A percentile compares a stretch with the other conserved stretches of the same genome.
phyloP scores from a whole-genome alignment of 164 flowering plant species.

The Umbilicus rupestris region DNA sequence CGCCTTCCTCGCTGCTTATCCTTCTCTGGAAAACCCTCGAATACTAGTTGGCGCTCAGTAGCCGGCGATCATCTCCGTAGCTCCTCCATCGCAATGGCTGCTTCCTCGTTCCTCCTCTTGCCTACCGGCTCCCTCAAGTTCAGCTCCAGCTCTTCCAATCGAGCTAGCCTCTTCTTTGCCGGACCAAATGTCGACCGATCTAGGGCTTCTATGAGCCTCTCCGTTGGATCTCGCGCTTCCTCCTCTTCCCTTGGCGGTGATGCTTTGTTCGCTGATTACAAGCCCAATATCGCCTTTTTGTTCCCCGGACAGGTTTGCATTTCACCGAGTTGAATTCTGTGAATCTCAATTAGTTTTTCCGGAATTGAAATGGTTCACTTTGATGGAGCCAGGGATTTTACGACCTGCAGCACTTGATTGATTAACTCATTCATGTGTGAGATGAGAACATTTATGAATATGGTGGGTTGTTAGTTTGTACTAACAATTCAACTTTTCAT shows the following conservation, averaged over 20 bases:
- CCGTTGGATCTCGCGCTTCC: conserved; percentile 43
- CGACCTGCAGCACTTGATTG: not conserved
- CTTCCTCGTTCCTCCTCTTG: conserved; percentile 26
- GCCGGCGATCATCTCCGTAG: not conserved
- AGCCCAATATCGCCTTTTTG: conserved; percentile 65
- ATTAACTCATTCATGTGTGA: not conserved
- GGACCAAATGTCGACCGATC: conserved; percentile 24
- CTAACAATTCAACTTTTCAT: too few relatives aligned
- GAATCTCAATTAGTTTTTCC: too few relatives aligned
- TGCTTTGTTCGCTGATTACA: conserved; percentile 66
- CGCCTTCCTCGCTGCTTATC: not conserved
- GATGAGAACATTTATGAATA: not conserved
- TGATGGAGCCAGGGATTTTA: not conserved
- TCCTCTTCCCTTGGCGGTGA: conserved; percentile 35
- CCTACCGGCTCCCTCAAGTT: conserved; percentile 36
- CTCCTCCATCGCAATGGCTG: conserved; percentile 21
- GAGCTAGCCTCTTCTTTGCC: conserved; percentile 15
- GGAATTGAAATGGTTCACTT: too few relatives aligned
- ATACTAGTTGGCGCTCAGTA: not conserved
- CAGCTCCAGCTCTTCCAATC: conserved; percentile 17
- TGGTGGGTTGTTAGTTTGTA: not conserved
- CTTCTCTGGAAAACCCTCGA: not conserved
- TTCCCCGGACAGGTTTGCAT: conserved; percentile 89
- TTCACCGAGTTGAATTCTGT: too few relatives aligned
- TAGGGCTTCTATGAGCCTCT: conserved; percentile 63